Evolutionary conservation across 129 eudicot species (phyloP), one percentile per base, ranked within the genome.

Genomic region (Chrysanthemum lavandulifolium): DNA sequence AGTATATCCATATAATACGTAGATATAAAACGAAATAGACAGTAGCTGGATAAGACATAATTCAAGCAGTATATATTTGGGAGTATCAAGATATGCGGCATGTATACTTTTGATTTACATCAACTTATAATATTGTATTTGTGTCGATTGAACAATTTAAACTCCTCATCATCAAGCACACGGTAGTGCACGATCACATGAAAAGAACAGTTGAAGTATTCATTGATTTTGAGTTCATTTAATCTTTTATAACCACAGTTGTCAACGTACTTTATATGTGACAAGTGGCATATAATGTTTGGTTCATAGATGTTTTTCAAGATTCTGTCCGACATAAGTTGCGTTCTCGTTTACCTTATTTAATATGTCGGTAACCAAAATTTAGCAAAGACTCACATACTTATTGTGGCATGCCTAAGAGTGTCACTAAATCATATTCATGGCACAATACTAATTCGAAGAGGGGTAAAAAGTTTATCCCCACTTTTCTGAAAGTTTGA

Each of bases 211-310:
- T 18, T 15, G 29, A 40, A 1, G 27, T 27, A 10, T 58, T 25
- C 52, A 61, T 51, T 61, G 10, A 16, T 48, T 19, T 27, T n/a
- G 61, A 72, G 58, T 73, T 48, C 61, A 73, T 48, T 73, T 73
- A 73, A 72, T 19, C 59, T 72, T 13, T 47, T 13, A 71, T 3
- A 13, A 40, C 47, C 6, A 40, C 10, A 29, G 16, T 53, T 70
- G 74, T 70, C 64, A 70, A 55, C 65, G 16, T 53, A 54, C 50
- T 43, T 14, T 45, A 14, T 21, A 49, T 19, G 45, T 51, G 57
- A 67, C 55, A 67, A 45, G 55, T 49, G 23, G 19, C 58, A 21
- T 49, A 12, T 67, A 10, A 45, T 66, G 71, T 47, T 66, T 8
- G 10, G 56, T 66, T 66, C 57, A 47, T 47, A 15, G 15, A 65